Evolutionary conservation across 805 yeast genomes (phyloP).

Genomic region (Cephaloascus fragrans): DNA sequence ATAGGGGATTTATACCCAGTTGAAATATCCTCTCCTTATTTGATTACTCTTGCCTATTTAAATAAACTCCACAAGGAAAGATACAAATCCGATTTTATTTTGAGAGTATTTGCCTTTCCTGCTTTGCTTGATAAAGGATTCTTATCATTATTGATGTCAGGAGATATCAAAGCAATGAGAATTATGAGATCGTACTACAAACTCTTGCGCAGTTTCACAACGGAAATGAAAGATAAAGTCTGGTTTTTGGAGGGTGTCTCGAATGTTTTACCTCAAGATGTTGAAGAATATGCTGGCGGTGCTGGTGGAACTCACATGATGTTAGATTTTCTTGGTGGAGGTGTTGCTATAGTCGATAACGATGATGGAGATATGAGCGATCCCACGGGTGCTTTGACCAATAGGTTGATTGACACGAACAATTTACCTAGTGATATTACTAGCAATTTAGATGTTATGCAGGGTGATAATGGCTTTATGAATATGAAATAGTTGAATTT

Average conservation of each 20-base stretch:
- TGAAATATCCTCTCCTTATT: constrained; percentile 71
- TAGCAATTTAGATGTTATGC: constrained; percentile 40
- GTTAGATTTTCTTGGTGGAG: constrained; percentile 78
- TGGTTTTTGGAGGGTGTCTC: constrained; percentile 94
- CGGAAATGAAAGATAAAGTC: constrained; percentile 79
- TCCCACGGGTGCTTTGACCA: constrained; percentile 31
- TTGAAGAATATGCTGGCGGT: constrained; percentile 83
- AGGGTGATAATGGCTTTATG: constrained; percentile 33
- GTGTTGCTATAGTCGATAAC: constrained; percentile 27
- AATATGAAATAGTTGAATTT: constrained; percentile 14
- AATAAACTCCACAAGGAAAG: constrained; percentile 78
- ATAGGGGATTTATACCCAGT: constrained; percentile 84
- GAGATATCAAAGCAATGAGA: constrained; percentile 82
- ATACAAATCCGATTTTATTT: constrained; percentile 74
- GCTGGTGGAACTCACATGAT: constrained; percentile 87
- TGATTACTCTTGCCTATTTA: constrained; percentile 78
- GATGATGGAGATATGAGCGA: constrained; percentile 27
- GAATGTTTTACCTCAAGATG: constrained; percentile 82
- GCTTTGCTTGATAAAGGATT: constrained; percentile 81
- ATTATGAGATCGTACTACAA: constrained; percentile 86
- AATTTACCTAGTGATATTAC: constrained; percentile 49
- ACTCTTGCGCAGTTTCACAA: constrained; percentile 68
- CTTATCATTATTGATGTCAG: constrained; percentile 66
- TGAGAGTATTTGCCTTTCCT: constrained; percentile 87
- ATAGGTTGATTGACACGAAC: constrained; percentile 42